These are phyloP conservation scores for Diaporthe humulicola DNA, from an alignment of 2,329 filamentous ascomycete genomes.

Conservation along the genomic window DNA sequence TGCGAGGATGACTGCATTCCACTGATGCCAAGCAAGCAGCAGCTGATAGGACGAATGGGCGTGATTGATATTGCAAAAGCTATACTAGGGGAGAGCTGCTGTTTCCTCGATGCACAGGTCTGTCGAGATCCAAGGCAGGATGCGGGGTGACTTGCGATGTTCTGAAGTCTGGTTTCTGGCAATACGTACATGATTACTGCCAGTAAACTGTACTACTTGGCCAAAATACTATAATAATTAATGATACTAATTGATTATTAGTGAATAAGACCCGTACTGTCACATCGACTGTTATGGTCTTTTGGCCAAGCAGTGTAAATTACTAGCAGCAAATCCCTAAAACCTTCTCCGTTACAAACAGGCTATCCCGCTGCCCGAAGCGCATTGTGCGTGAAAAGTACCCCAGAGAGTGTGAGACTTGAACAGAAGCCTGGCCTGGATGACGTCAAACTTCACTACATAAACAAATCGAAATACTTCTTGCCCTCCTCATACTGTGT, in stretches of 20 bases:
- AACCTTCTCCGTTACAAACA: no score
- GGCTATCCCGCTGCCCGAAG: no score
- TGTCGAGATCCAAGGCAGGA: not conserved
- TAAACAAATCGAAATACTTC: not conserved
- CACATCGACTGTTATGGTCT: no score
- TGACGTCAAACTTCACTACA: not conserved
- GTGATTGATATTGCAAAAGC: not conserved
- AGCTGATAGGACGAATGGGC: not conserved
- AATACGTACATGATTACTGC: no score
- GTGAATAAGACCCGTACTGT: no score
- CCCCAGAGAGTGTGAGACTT: not conserved
- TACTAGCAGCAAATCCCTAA: no score
- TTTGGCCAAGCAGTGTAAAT: no score
- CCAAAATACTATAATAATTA: no score
- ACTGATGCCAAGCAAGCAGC: not conserved
- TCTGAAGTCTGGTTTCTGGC: no score
- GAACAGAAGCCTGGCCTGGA: not conserved
- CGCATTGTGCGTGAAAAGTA: no score
- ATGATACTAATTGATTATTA: no score
- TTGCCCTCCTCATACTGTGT: not conserved
- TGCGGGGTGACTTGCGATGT: not conserved
- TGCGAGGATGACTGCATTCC: conserved; percentile 16
- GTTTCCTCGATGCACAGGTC: not conserved
- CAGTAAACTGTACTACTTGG: no score
- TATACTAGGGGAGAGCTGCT: not conserved